Base-by-base conservation (phyloP, 768 basidiomycete species). In the Butyriboletus loyo region DNA sequence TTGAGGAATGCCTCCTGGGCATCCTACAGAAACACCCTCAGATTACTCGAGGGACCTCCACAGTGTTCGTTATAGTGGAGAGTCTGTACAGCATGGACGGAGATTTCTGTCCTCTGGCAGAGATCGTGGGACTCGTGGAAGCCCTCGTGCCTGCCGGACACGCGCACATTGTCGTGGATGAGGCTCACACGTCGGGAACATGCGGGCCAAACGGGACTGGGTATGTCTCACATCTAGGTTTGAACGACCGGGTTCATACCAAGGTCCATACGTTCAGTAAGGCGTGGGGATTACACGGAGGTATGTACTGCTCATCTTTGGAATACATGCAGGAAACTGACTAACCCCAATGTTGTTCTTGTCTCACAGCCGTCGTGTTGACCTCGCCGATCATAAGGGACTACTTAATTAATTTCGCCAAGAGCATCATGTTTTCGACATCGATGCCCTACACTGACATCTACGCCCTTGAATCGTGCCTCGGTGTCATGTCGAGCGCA, bases 61-160 rank as follows among this genome's bases (percentile, higher is more conserved):
- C 58, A 35, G 61, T 83, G 7, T 83, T 81, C 58, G 57, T 85
- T 19, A 72, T 77, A 0, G 67, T 83, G 11, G 83, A 84, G 67
- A 73, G 73, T 9, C 63, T 83, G 15, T 84, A 85, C 62, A 80
- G 79, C 54, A 84, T 84, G 82, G 81, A 84, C 38, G 83, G 83
- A 6, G 78, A 81, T 54, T 70, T 82, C 31, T 71, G 73, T 4
- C 81, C 80, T 3, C 61, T 85, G 10, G 53, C 49, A 2, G 72
- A 72, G 36, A 73, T 83, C 13, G 68, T 79, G 28, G 64, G 66
- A 14, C 39, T 73, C 1, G 53, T 79, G 22, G 69, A 80, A 24
- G 49, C 61, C 2, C 53, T 68, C 0, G 61, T 79, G 4, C 77
- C 76, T 5, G 44, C 49, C 6, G 71, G 68, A 7, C 69, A 67